A percentile compares a stretch with the other conserved stretches of the same genome.
Conservation (phyloP, 2,329 filamentous ascomycete genomes). For the Colletotrichum viniferum region DNA sequence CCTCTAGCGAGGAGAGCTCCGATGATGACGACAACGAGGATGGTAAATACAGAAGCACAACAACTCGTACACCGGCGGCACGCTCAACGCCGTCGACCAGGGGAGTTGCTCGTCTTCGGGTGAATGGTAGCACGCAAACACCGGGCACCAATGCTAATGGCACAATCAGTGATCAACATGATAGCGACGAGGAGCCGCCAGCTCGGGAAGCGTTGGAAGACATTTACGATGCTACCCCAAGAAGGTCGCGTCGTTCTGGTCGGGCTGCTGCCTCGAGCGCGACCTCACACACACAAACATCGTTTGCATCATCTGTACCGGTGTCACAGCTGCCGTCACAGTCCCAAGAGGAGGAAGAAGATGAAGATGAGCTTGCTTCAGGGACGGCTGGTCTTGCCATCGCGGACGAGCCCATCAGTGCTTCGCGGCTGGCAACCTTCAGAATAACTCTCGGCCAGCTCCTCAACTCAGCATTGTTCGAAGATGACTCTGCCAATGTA, state of each 20-base stretch:
- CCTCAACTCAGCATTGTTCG: slow-evolving; percentile 82
- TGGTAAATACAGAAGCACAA: slow-evolving; percentile 36
- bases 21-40: slow-evolving; percentile 69
- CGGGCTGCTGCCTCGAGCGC: slow-evolving; percentile 39
- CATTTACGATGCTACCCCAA: slow-evolving; percentile 46
- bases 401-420: slow-evolving; percentile 56
- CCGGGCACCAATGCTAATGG: slow-evolving; percentile 28
- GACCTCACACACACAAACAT: slow-evolving; percentile 54
- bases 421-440: slow-evolving; percentile 74
- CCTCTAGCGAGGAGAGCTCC: slow-evolving; percentile 61
- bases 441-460: slow-evolving; percentile 81
- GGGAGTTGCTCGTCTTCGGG: slow-evolving; percentile 37
- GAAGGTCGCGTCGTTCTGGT: slow-evolving; percentile 40
- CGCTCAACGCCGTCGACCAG: slow-evolving; percentile 34
- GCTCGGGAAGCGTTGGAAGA: slow-evolving; percentile 41
- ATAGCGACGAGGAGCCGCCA: slow-evolving; percentile 51
- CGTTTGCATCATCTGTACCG: slow-evolving; percentile 80
- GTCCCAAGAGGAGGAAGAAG: slow-evolving; percentile 42
- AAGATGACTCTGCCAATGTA: slow-evolving; percentile 81
- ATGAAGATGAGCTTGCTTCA: slow-evolving; percentile 49
- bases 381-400: slow-evolving; percentile 47
- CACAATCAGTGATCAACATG: slow-evolving; percentile 42
- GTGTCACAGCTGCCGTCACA: slow-evolving; percentile 69
- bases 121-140: slow-evolving; percentile 28
- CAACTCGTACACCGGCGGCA: slow-evolving; percentile 32